A percentile compares a stretch with the other conserved stretches of the same genome.
phyloP scores from a whole-genome alignment of 441 rosid genomes.

The Mallotus repandus region DNA sequence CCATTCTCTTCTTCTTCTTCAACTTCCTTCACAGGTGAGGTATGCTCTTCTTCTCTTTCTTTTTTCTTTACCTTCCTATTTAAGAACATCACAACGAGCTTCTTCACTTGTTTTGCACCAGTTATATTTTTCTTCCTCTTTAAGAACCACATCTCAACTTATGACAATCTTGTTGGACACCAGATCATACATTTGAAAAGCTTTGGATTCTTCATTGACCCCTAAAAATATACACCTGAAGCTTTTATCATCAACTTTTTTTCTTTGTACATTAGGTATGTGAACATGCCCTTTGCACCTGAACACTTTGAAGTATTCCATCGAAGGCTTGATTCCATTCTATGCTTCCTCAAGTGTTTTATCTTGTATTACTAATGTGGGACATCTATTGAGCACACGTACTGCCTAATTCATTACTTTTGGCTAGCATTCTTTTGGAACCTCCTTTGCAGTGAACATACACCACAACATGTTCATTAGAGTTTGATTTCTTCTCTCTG shows the following conservation, averaged over 20 bases:
- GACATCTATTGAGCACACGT: neutral
- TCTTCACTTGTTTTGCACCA: neutral
- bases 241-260: neutral
- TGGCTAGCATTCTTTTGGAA: constrained; percentile 7
- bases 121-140: neutral
- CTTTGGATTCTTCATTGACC: neutral
- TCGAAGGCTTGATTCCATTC: no score
- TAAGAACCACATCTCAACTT: neutral
- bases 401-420: neutral
- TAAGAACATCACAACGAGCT: no score
- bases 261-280: neutral
- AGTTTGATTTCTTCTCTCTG: neutral
- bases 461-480: neutral
- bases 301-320: no score
- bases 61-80: neutral
- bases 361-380: neutral
- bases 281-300: no score
- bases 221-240: neutral
- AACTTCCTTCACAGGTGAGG: no score
- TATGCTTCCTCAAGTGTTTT: no score
- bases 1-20: neutral
- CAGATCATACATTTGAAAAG: neutral
- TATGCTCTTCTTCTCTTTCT: neutral
- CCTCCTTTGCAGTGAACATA: neutral
- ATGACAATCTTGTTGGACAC: neutral